Evolutionary conservation across 495 filamentous ascomycete species (phyloP).

Genomic region (Lepraria neglecta): DNA sequence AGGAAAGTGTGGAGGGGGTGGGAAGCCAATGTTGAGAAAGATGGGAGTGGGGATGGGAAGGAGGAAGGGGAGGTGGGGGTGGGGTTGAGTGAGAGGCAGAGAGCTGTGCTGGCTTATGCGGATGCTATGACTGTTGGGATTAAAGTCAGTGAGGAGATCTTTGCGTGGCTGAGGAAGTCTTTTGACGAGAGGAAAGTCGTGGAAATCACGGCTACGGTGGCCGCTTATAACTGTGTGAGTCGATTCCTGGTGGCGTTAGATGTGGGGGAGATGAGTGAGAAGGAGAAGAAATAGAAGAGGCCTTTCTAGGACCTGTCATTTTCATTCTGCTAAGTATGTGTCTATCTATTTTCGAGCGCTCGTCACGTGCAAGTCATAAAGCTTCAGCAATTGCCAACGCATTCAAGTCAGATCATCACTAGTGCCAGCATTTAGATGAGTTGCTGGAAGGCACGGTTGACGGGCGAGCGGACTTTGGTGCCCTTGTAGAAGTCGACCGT

Average conservation of each 20-base stretch:
- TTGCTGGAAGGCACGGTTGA: slow-evolving; percentile 90
- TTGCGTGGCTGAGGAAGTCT: slow-evolving; percentile 48
- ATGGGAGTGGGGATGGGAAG: slow-evolving; percentile 35
- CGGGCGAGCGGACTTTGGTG: slow-evolving; percentile 77
- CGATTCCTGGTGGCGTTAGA: slow-evolving; percentile 78
- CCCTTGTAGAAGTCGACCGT: slow-evolving; percentile 98
- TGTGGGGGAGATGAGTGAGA: slow-evolving; percentile 55
- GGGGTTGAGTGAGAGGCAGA: slow-evolving; percentile 51
- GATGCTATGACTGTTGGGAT: slow-evolving; percentile 70
- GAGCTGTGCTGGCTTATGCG: slow-evolving; percentile 60
- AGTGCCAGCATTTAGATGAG: slow-evolving; percentile 52
- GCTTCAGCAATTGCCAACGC: neutral
- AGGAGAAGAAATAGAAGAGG: slow-evolving; percentile 2
- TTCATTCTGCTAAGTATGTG: too few relatives aligned
- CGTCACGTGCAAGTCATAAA: slow-evolving; percentile 5
- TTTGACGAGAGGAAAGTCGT: slow-evolving; percentile 67
- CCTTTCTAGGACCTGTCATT: too few relatives aligned
- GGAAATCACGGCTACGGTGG: slow-evolving; percentile 71
- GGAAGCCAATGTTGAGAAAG: neutral
- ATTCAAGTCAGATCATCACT: neutral
- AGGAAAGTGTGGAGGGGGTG: slow-evolving; percentile 19
- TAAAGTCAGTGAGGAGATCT: slow-evolving; percentile 56
- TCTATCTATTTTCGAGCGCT: neutral
- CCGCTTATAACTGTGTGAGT: slow-evolving; percentile 83
- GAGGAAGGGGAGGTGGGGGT: slow-evolving; percentile 34